A percentile compares a stretch with the other conserved stretches of the same genome.
Conservation (phyloP, 306 rosid species). For the Sechiopsis laciniata region DNA sequence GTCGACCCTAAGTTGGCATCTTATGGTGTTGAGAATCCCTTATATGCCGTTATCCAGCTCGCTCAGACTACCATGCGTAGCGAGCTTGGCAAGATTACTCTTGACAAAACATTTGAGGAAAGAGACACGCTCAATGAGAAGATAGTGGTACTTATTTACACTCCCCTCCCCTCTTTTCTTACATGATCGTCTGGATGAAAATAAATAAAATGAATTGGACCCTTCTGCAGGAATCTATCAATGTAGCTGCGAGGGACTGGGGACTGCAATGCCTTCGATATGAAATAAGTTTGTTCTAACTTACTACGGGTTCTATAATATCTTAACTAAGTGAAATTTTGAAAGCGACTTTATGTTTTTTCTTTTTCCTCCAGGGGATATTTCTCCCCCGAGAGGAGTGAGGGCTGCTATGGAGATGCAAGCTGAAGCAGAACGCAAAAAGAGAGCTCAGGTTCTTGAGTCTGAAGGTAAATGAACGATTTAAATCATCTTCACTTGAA, state of each 20-base stretch:
- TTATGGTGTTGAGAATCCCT: conserved; percentile 82
- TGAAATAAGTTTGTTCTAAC: conserved; percentile 61
- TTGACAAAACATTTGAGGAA: conserved; percentile 91
- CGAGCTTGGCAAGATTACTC: conserved; percentile 91
- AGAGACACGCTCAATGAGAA: conserved; percentile 81
- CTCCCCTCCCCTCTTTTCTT: too few species aligned
- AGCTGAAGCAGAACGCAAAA: conserved; percentile 96
- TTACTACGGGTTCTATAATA: conserved; percentile 6
- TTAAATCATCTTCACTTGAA: background rate
- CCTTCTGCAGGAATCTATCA: conserved; percentile 67
- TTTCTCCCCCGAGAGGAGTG: conserved; percentile 94
- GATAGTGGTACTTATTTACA: conserved; percentile 64
- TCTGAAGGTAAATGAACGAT: conserved; percentile 61
- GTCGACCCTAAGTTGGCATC: conserved; percentile 91
- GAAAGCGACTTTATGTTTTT: background rate
- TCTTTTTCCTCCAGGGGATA: conserved; percentile 63
- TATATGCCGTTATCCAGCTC: conserved; percentile 83
- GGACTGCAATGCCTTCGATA: conserved; percentile 95
- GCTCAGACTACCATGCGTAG: conserved; percentile 98
- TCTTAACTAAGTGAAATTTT: conserved; percentile 12
- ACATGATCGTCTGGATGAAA: background rate
- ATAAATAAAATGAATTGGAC: conserved; percentile 22
- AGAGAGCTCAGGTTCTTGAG: conserved; percentile 93
- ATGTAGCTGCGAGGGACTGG: conserved; percentile 81
- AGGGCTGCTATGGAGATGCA: conserved; percentile 98